These are phyloP conservation scores for Tephrocybe rancida DNA, from an alignment of 768 basidiomycete genomes.

Conservation along the genomic window DNA sequence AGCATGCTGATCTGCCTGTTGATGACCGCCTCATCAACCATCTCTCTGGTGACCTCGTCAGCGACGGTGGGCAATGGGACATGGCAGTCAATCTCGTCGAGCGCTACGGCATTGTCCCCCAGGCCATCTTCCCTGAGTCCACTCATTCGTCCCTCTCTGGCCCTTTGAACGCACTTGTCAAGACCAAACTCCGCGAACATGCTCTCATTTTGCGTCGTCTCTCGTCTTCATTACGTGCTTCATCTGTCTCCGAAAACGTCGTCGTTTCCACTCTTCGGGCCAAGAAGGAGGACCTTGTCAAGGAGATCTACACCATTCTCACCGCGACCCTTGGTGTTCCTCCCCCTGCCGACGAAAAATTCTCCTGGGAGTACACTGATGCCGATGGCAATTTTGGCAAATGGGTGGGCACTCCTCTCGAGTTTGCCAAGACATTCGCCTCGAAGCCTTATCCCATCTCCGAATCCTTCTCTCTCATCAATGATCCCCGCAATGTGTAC, in stretches of 20 bases:
- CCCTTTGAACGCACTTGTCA: conserved; percentile 78
- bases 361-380: conserved; percentile 91
- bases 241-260: conserved; percentile 47
- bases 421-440: conserved; percentile 75
- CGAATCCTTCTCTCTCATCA: conserved; percentile 90
- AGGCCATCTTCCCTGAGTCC: conserved; percentile 81
- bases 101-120: conserved; percentile 89
- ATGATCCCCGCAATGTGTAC: conserved; percentile 90
- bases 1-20: conserved; percentile 76
- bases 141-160: conserved; percentile 75
- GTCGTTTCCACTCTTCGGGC: conserved; percentile 61
- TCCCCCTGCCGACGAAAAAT: conserved; percentile 67
- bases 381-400: conserved; percentile 70
- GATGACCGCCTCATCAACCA: conserved; percentile 83
- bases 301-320: conserved; percentile 83
- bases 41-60: conserved; percentile 77
- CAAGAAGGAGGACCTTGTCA: conserved; percentile 85
- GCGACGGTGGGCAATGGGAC: conserved; percentile 95
- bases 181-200: conserved; percentile 91
- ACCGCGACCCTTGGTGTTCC: conserved; percentile 87
- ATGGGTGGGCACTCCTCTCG: conserved; percentile 81
- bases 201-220: conserved; percentile 78
- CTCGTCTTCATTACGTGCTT: conserved; percentile 51
- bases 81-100: conserved; percentile 68
- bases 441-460: conserved; percentile 57